These are phyloP conservation scores for Chalaropsis thielavioides DNA, from an alignment of 2,329 filamentous ascomycete genomes.

Conservation along the genomic window DNA sequence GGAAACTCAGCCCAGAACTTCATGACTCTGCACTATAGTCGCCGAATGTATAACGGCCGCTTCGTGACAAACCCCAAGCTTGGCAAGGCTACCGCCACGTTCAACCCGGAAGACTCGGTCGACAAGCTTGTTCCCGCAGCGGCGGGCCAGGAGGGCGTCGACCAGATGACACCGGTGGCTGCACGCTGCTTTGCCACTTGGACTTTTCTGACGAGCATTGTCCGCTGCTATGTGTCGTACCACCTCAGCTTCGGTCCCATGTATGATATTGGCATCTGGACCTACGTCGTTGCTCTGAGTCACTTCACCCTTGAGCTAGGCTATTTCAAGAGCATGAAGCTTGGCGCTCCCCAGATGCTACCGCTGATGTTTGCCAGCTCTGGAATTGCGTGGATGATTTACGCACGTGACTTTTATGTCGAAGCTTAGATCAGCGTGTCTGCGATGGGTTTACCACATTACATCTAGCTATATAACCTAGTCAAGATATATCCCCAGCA, in stretches of 20 bases:
- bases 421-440: conserved; percentile 20
- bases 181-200: conserved; percentile 77
- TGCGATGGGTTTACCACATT: background rate
- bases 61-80: conserved; percentile 39
- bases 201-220: conserved; percentile 63
- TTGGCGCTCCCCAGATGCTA: conserved; percentile 41
- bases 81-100: conserved; percentile 27
- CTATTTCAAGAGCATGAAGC: conserved; percentile 59
- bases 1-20: conserved; percentile 81
- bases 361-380: conserved; percentile 38
- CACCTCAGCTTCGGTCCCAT: conserved; percentile 56
- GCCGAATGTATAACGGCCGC: conserved; percentile 67
- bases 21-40: conserved; percentile 61
- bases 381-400: conserved; percentile 45
- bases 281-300: conserved; percentile 59
- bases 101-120: conserved; percentile 38
- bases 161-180: conserved; percentile 59
- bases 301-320: conserved; percentile 75
- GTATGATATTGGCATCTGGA: conserved; percentile 71
- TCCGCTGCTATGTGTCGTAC: conserved; percentile 74
- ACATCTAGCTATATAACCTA: background rate
- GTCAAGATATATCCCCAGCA: background rate
- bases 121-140: conserved; percentile 37
- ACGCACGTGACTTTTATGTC: conserved; percentile 59
- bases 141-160: conserved; percentile 32